Percentiles rank a stretch among this genome's conserved stretches.
Evolutionary conservation across 208 protist genomes (phyloP).

Genomic region (Crithidia sp.): DNA sequence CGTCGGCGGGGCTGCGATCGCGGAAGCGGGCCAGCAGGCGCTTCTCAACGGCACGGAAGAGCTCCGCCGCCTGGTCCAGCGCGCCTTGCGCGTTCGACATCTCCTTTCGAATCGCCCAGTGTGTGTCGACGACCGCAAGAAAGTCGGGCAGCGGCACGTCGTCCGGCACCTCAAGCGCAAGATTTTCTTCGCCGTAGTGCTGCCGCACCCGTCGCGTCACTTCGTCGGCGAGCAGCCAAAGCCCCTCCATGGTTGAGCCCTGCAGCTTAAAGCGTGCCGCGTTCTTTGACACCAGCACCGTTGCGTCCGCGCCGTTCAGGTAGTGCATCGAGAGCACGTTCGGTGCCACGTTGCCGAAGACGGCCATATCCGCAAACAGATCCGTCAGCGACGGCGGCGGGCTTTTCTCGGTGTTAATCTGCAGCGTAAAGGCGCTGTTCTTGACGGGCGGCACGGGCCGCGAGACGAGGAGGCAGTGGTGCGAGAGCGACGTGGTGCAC

Average conservation of each 20-base stretch:
- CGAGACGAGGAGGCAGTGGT: constrained; percentile 76
- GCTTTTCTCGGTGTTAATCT: constrained; percentile 89
- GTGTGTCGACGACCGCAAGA: constrained; percentile 77
- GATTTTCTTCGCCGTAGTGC: constrained; percentile 39
- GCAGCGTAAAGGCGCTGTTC: constrained; percentile 75
- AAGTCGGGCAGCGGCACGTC: constrained; percentile 84
- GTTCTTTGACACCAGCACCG: constrained; percentile 93
- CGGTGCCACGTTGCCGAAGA: constrained; percentile 33
- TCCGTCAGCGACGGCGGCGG: constrained; percentile 69
- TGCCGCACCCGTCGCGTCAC: constrained; percentile 55
- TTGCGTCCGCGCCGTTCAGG: constrained; percentile 87
- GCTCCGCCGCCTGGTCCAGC: constrained; percentile 60
- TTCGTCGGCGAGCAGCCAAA: constrained; percentile 86
- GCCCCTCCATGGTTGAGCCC: constrained; percentile 77
- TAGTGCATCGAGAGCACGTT: constrained; percentile 89
- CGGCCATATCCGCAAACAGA: constrained; percentile 87
- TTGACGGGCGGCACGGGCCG: constrained; percentile 70
- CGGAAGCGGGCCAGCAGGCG: constrained; percentile 90
- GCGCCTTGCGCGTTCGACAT: constrained; percentile 41
- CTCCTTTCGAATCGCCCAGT: constrained; percentile 72
- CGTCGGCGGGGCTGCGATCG: constrained; percentile 81
- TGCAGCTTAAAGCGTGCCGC: constrained; percentile 89
- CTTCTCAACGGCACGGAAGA: constrained; percentile 92
- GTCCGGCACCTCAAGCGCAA: constrained; percentile 70
- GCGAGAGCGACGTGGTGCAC: constrained; percentile 39